Base-by-base conservation (phyloP, 2,329 filamentous ascomycete species). In the Sodiomyces alkalinus region DNA sequence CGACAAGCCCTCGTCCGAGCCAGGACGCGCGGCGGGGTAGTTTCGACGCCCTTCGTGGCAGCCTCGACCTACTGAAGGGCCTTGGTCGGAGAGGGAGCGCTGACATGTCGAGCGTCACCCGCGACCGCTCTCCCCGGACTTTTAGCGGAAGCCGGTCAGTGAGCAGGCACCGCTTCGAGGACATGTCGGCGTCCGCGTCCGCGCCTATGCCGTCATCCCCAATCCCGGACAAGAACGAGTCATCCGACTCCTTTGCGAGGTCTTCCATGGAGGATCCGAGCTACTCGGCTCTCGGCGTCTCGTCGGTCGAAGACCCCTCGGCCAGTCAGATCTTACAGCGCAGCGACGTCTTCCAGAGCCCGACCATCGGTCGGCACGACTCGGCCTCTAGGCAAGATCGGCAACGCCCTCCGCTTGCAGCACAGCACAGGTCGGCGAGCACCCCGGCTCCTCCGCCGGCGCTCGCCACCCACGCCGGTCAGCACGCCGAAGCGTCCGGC, bases 301-400 rank as follows among this genome's bases (percentile, higher is more conserved):
- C 79, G 4, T 74, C 72, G 1, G 70, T 68, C 30, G 27, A 29
- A 13, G 81, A 86, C 33, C 75, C 78, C 26, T 92, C 86, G 4
- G 87, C 81, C 3, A 96, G 87, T 47, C 85, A 93, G 50, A 94
- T 96, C 20, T 57, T 98, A 7, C 69, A 72, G 29, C 74, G 80
- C 19, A 94, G 85, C 41, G 82, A 90, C 41, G 79, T 94, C 7
- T 96, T 98, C 43, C 74, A 80, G 39, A 76, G 74, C 16, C 83
- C 83, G 11, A 80, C 77, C 0, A 68, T 85, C 43, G 62, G 56
- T 16, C 58, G 60, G 7, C 64, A 65, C 0, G 47, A 44, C 2
- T 64, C 62, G 0, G 47, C 20, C 13, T 31, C 36, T n/a, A 35
- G 35, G 7, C 30, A 33, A 7, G 36, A 37, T 6, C 33, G 27